These are phyloP conservation scores for Neonectria sp. DNA, from an alignment of 2,329 filamentous ascomycete genomes.

Conservation along the genomic window DNA sequence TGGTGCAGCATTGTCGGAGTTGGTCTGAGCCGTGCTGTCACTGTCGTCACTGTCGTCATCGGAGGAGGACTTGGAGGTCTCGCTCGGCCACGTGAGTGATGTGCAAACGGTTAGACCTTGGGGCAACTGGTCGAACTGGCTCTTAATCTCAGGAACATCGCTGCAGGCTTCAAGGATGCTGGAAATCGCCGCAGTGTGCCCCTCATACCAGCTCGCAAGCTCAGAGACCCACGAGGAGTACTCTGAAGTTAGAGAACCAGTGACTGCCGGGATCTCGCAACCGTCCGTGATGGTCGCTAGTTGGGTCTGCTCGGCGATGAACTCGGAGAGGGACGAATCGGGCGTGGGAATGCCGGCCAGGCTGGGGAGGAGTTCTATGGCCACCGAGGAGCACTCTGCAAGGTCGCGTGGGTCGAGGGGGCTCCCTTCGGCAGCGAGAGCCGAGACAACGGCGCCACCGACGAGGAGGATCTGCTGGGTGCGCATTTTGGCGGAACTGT, in stretches of 20 bases:
- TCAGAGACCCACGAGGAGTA: slow-evolving; percentile 44
- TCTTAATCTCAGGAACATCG: slow-evolving; percentile 46
- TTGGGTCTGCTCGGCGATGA: slow-evolving; percentile 40
- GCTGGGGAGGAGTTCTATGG: slow-evolving; percentile 34
- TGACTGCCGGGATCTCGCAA: slow-evolving; percentile 47
- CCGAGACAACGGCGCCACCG: slow-evolving; percentile 20
- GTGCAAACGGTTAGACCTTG: slow-evolving; percentile 23
- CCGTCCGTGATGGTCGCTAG: slow-evolving; percentile 36
- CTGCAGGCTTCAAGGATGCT: slow-evolving; percentile 46
- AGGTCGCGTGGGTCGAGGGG: slow-evolving; percentile 37
- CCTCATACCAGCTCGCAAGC: slow-evolving; percentile 43
- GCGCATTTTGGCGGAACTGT: slow-evolving; percentile 8
- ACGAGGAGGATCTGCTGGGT: slow-evolving; percentile 25
- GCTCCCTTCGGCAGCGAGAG: slow-evolving; percentile 25
- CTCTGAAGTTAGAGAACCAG: slow-evolving; percentile 46
- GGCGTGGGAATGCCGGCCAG: slow-evolving; percentile 43
- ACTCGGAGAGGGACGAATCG: slow-evolving; percentile 34
- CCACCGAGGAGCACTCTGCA: slow-evolving; percentile 40
- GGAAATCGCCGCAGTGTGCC: slow-evolving; percentile 35
- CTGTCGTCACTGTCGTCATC: slow-evolving; percentile 2
- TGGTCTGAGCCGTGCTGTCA: neutral
- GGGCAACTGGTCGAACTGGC: slow-evolving; percentile 17
- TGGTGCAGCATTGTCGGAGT: neutral
- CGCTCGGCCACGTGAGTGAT: slow-evolving; percentile 29
- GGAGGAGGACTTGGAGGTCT: slow-evolving; percentile 24